These are phyloP conservation scores for Candida maesae DNA, from an alignment of 805 yeast species.

Conservation along the genomic window DNA sequence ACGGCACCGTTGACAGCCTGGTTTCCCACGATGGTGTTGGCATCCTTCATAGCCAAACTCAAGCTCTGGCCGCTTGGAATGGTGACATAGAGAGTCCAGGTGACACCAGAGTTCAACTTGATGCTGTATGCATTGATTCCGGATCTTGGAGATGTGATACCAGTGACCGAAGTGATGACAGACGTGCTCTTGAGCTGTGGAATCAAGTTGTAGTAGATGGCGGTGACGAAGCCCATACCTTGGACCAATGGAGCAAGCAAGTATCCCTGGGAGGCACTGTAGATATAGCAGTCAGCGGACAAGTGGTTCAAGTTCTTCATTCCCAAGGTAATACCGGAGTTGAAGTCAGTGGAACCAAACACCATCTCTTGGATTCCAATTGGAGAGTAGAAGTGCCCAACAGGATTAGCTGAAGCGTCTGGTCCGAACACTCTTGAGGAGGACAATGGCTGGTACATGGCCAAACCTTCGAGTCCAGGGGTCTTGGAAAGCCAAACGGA, in stretches of 20 bases:
- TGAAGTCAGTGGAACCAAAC: slow-evolving; percentile 42
- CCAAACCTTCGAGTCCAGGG: slow-evolving; percentile 50
- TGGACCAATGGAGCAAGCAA: slow-evolving; percentile 62
- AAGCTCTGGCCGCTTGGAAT: slow-evolving; percentile 38
- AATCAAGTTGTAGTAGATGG: slow-evolving; percentile 47
- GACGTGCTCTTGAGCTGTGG: slow-evolving; percentile 59
- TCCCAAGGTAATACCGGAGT: slow-evolving; percentile 26
- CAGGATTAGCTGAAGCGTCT: slow-evolving; percentile 48
- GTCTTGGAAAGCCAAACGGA: slow-evolving; percentile 64
- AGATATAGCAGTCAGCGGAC: slow-evolving; percentile 30
- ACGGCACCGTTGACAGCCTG: slow-evolving; percentile 44
- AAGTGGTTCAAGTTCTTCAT: slow-evolving; percentile 31
- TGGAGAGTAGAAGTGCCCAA: slow-evolving; percentile 64
- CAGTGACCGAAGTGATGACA: slow-evolving; percentile 53
- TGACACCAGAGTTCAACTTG: slow-evolving; percentile 48
- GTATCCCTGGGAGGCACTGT: slow-evolving; percentile 33
- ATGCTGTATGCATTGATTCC: slow-evolving; percentile 52
- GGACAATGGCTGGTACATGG: slow-evolving; percentile 58
- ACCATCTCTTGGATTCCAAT: slow-evolving; percentile 60
- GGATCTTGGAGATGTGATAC: slow-evolving; percentile 34
- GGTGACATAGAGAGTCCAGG: slow-evolving; percentile 67
- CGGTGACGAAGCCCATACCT: slow-evolving; percentile 82
- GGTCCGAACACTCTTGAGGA: slow-evolving; percentile 68
- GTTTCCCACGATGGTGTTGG: slow-evolving; percentile 41
- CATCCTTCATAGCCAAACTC: slow-evolving; percentile 26